Evolutionary conservation across 2,329 filamentous ascomycete genomes (phyloP).

Genomic region (Fusarium guadeloupense): DNA sequence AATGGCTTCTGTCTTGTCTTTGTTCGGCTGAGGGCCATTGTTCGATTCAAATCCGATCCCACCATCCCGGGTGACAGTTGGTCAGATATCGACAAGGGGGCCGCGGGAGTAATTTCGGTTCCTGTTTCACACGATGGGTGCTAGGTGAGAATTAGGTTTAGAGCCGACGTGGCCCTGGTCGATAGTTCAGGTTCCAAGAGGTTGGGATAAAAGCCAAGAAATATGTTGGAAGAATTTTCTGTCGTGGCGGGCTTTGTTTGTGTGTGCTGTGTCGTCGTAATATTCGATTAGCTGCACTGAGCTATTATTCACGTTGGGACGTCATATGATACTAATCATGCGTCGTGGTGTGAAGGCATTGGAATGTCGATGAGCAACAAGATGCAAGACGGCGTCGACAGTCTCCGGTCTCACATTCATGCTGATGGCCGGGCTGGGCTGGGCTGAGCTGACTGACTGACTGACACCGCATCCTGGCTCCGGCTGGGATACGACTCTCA

Average conservation of each 20-base stretch:
- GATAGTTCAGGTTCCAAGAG: slow-evolving; percentile 26
- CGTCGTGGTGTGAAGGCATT: slow-evolving; percentile 26
- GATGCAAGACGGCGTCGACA: no score
- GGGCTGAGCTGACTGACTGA: no score
- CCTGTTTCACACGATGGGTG: slow-evolving; percentile 40
- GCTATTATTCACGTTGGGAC: neutral
- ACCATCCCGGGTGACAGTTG: slow-evolving; percentile 19
- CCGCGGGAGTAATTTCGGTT: slow-evolving; percentile 51
- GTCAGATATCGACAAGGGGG: slow-evolving; percentile 33
- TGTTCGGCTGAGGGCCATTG: slow-evolving; percentile 17
- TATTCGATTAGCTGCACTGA: neutral
- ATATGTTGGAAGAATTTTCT: slow-evolving; percentile 6
- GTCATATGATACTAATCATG: slow-evolving; percentile 28
- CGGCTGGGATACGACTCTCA: no score
- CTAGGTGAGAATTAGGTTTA: slow-evolving; percentile 38
- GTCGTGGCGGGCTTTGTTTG: slow-evolving; percentile 1
- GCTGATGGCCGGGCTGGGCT: neutral
- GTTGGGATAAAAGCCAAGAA: slow-evolving; percentile 34
- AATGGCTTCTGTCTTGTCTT: slow-evolving; percentile 19
- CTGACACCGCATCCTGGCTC: no score
- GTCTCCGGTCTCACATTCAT: neutral
- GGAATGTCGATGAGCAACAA: slow-evolving; percentile 20
- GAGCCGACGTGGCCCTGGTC: slow-evolving; percentile 40
- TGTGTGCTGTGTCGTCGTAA: neutral
- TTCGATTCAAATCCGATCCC: slow-evolving; percentile 18